Conservation (phyloP, 1,139 yeast genomes). For the Zygoascus sp. region DNA sequence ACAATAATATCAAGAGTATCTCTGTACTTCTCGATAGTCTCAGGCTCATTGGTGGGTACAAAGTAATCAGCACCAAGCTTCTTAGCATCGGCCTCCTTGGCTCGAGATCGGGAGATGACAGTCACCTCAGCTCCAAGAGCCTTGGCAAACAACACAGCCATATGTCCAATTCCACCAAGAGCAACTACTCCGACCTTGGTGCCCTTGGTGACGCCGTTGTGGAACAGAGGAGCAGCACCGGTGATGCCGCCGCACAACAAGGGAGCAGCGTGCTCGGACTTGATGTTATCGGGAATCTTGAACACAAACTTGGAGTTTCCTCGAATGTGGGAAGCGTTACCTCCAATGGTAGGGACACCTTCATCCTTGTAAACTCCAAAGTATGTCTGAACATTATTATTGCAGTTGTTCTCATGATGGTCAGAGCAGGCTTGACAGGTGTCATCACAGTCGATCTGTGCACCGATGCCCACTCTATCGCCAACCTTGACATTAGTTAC, state of each 20-base stretch:
- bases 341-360: conserved; percentile 47
- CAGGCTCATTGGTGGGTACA: conserved; percentile 49
- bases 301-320: conserved; percentile 52
- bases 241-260: conserved; percentile 67
- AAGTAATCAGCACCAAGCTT: conserved; percentile 36
- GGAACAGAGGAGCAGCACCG: conserved; percentile 51
- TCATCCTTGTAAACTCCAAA: conserved; percentile 20
- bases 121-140: conserved; percentile 52
- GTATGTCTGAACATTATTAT: conserved; percentile 43
- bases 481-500: conserved; percentile 91
- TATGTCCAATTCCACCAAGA: conserved; percentile 55
- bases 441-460: conserved; percentile 46
- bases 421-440: conserved; percentile 45
- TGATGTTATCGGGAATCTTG: conserved; percentile 52
- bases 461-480: conserved; percentile 77
- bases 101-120: conserved; percentile 44
- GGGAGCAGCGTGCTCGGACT: conserved; percentile 51
- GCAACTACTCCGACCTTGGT: conserved; percentile 50
- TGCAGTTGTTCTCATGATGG: conserved; percentile 51
- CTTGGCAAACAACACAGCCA: conserved; percentile 49
- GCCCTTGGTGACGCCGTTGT: conserved; percentile 48
- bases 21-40: conserved; percentile 87
- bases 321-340: conserved; percentile 55
- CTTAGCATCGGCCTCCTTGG: conserved; percentile 44
- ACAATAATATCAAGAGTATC: conserved; percentile 50